Conservation (phyloP, 345 rosid species). For the Raphanus raphanistrum region DNA sequence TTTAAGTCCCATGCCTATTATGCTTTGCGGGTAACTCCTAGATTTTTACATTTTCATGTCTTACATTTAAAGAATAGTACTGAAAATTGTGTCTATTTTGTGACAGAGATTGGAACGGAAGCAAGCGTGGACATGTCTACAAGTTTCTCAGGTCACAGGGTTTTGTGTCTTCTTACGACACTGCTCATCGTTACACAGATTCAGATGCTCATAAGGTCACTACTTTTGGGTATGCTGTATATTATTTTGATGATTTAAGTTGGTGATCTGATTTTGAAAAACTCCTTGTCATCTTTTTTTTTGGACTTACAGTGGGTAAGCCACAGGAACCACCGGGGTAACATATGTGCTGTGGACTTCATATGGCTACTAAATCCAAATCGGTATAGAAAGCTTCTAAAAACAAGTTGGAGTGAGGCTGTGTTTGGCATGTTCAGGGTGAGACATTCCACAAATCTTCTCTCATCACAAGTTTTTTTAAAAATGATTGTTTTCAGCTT, state of each 20-base stretch:
- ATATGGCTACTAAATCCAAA: conserved; percentile 98
- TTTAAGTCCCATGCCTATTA: conserved; percentile 64
- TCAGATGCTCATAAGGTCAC: conserved; percentile 94
- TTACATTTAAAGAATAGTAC: neutral
- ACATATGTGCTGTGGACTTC: conserved; percentile 94
- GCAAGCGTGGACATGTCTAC: conserved; percentile 94
- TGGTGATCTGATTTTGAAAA: conserved; percentile 1
- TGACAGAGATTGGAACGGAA: conserved; percentile 95
- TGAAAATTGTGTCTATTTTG: neutral
- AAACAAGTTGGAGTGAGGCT: conserved; percentile 92
- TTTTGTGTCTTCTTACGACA: conserved; percentile 90
- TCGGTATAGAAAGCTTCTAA: conserved; percentile 60
- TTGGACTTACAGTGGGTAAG: conserved; percentile 78
- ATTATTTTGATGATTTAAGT: conserved; percentile 20
- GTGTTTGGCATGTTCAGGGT: conserved; percentile 99
- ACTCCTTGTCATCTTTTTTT: conserved; percentile 1
- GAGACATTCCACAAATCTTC: conserved; percentile 16
- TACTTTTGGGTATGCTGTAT: conserved; percentile 44
- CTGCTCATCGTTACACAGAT: conserved; percentile 94
- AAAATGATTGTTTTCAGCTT: neutral
- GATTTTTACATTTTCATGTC: neutral
- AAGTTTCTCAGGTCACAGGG: conserved; percentile 93
- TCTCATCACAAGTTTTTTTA: neutral
- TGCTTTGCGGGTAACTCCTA: conserved; percentile 76
- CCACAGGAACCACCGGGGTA: conserved; percentile 92